These are phyloP conservation scores for Blastocystis sp. DNA, from an alignment of 352 stramenopile species.

Conservation along the genomic window DNA sequence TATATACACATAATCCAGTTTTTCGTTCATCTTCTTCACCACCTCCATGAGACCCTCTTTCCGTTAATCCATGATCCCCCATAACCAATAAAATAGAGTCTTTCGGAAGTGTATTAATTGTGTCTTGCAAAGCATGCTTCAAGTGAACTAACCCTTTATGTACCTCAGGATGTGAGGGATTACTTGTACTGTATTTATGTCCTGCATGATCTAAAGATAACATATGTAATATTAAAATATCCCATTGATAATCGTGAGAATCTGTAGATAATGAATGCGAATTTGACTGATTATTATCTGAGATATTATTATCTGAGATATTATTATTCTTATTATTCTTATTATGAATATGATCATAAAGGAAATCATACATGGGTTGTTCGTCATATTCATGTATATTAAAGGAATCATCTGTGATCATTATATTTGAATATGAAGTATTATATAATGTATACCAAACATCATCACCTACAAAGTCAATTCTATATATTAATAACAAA, in stretches of 20 bases:
- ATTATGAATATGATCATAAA: slow-evolving; percentile 9
- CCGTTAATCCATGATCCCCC: slow-evolving; percentile 19
- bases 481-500: neutral
- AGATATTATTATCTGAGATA: too few species aligned
- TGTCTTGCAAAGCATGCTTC: slow-evolving; percentile 1
- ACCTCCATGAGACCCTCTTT: slow-evolving; percentile 9
- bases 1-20: slow-evolving; percentile 22
- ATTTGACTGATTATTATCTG: too few species aligned
- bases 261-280: too few species aligned
- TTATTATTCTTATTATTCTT: too few species aligned
- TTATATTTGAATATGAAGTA: slow-evolving; percentile 6
- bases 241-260: neutral
- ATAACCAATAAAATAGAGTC: slow-evolving; percentile 27
- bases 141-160: slow-evolving; percentile 6
- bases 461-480: slow-evolving; percentile 12
- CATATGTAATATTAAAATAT: slow-evolving; percentile 19
- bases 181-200: slow-evolving; percentile 13
- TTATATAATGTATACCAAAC: slow-evolving; percentile 22
- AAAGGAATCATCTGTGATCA: neutral
- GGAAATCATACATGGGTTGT: neutral
- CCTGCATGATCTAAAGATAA: slow-evolving; percentile 28
- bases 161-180: slow-evolving; percentile 6
- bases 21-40: slow-evolving; percentile 16
- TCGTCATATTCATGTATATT: slow-evolving; percentile 23
- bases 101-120: neutral